These are phyloP conservation scores for Castanea mollissima DNA, from an alignment of 306 rosid genomes.

Conservation along the genomic window DNA sequence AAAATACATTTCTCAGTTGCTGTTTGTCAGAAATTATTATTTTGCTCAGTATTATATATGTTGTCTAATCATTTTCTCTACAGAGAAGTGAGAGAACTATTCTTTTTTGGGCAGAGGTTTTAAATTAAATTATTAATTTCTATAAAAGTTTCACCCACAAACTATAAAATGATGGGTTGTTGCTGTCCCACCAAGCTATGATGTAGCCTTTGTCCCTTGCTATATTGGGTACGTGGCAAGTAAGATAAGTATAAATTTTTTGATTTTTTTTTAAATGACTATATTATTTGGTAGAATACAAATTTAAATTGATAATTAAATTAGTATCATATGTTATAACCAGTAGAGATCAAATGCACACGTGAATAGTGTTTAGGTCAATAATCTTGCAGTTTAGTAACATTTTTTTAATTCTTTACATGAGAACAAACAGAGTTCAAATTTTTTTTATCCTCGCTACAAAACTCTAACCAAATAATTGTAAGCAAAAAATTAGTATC, in stretches of 20 bases:
- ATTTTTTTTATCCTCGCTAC: no score
- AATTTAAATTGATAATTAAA: not conserved
- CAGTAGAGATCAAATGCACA: no score
- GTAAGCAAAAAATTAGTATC: no score
- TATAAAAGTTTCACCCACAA: not conserved
- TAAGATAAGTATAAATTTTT: no score
- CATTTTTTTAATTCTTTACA: no score
- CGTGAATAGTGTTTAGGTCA: no score
- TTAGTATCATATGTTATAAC: no score
- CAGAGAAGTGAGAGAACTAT: not conserved
- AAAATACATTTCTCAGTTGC: not conserved
- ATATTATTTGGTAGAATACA: not conserved
- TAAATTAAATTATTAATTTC: not conserved
- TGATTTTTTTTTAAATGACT: not conserved
- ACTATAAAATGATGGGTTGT: not conserved
- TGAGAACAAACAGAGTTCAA: no score
- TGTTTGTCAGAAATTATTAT: not conserved
- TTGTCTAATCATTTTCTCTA: not conserved
- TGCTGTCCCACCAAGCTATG: not conserved
- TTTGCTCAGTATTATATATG: not conserved
- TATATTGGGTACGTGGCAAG: not conserved
- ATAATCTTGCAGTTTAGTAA: no score
- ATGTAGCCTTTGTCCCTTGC: not conserved
- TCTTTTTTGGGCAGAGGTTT: not conserved
- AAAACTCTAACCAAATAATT: no score